Base-by-base conservation (phyloP, 192 early-diverging fungal genomes). In the Backusella tuberculispora region DNA sequence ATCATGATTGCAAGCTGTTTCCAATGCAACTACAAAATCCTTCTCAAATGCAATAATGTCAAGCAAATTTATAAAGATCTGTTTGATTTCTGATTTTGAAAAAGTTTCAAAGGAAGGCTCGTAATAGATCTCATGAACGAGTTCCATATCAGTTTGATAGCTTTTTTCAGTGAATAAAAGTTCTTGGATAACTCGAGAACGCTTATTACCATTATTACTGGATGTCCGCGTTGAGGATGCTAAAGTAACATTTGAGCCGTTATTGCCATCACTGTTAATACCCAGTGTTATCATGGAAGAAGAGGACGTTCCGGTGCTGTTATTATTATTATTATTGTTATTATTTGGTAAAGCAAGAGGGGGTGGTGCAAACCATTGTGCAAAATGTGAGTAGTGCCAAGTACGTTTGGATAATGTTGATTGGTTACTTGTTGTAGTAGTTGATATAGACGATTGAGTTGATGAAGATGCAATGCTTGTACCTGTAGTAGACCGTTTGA, bases 61-160 rank as follows among this genome's bases (percentile, higher is more conserved):
- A 10, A 89, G 87, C 42, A 98, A 81, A 81, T 96, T 95, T 66
- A 85, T 88, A 80, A 96, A 98, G 15, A 98, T 78, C 6, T 84
- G 78, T 74, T 89, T 90, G 24, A 88, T 83, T 65, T 96, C 95
- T 15, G 42, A 45, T 83, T 84, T 41, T 76, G 73, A 24, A 88
- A 84, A 38, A 92, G 86, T 24, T 84, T 73, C 42, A 77, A 74
- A 41, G 85, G 82, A 50, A 89, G 86, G 7, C 87, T 90, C 85
- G 76, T 90, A 90, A 37, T 93, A 89, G 34, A 91, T 85, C 41
- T 92, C 88, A 38, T 90, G 84, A 37, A 97, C 73, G 12, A 94
- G 80, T 13, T 87, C 73, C 88, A 97, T 89, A 74, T 97, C 95
- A 19, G 86, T 85, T 41, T 91, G 82, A 63, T 88, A 97, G 10